phyloP scores from a whole-genome alignment of 2,329 filamentous ascomycete species.

The Juglanconis sp. region DNA sequence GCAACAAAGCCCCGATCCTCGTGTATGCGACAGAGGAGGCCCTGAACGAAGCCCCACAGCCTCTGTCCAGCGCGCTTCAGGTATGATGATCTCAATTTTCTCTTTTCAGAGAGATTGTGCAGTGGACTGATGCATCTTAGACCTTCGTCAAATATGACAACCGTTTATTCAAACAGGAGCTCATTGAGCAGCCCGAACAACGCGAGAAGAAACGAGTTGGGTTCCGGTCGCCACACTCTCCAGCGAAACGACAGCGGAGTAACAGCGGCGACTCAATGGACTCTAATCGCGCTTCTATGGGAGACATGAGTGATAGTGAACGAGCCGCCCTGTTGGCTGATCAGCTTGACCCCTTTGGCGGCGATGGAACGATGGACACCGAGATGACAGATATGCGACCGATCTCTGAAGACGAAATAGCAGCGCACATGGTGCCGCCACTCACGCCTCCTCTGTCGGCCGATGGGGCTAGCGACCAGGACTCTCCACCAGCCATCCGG shows the following conservation, averaged over 20 bases:
- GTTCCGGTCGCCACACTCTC: constrained; percentile 4
- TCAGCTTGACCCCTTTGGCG: constrained; percentile 10
- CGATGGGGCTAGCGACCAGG: constrained; percentile 8
- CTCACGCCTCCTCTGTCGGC: constrained; percentile 13
- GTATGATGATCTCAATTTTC: background rate
- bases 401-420: constrained; percentile 8
- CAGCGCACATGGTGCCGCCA: constrained; percentile 8
- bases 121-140: constrained; percentile 5
- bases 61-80: constrained; percentile 26
- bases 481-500: constrained; percentile 2
- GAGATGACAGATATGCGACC: constrained; percentile 12
- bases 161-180: constrained; percentile 31
- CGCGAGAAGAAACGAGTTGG: constrained; percentile 25
- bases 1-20: constrained; percentile 23
- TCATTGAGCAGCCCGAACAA: constrained; percentile 24
- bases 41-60: constrained; percentile 20
- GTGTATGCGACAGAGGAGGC: constrained; percentile 31
- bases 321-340: constrained; percentile 9
- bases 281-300: constrained; percentile 16
- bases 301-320: constrained; percentile 14
- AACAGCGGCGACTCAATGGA: constrained; percentile 17
- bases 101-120: background rate
- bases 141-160: constrained; percentile 35
- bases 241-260: constrained; percentile 13
- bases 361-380: constrained; percentile 3